Percentiles rank a stretch among this genome's conserved stretches.
Evolutionary conservation across 1,139 yeast species (phyloP).

Genomic region (Diutina rugosa): DNA sequence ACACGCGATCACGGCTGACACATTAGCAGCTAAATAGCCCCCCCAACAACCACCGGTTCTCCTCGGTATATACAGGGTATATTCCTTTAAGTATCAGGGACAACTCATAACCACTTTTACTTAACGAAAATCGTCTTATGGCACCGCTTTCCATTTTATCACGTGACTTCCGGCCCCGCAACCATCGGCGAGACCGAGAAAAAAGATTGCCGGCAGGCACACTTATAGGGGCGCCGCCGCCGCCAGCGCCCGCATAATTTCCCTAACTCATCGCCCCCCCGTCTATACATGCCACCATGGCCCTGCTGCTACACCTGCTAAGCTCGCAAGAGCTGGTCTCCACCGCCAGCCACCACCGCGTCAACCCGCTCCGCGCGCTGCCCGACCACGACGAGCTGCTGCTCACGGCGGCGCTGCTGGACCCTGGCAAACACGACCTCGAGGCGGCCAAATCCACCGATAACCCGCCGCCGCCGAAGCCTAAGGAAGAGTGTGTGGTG

Average conservation of each 20-base stretch:
- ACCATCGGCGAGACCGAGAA: neutral
- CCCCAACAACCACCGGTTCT: too few relatives aligned
- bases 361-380: neutral
- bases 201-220: neutral
- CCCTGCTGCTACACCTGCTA: neutral
- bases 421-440: neutral
- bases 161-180: neutral
- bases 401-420: neutral
- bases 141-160: neutral
- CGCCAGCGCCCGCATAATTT: neutral
- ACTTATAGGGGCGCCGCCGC: neutral
- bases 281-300: neutral
- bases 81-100: too few relatives aligned
- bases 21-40: too few relatives aligned
- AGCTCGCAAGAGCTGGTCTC: neutral
- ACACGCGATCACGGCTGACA: too few relatives aligned
- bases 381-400: neutral
- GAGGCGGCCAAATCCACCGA: neutral
- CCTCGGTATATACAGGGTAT: too few relatives aligned
- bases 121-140: too few relatives aligned
- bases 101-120: too few relatives aligned
- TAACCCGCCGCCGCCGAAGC: neutral
- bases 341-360: neutral
- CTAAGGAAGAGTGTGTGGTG: constrained; percentile 1
- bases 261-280: neutral